Percentiles rank a stretch among this genome's conserved stretches.
These are phyloP conservation scores for Neoscytalidium dimidiatum DNA, from an alignment of 2,329 filamentous ascomycete species.

Conservation along the genomic window DNA sequence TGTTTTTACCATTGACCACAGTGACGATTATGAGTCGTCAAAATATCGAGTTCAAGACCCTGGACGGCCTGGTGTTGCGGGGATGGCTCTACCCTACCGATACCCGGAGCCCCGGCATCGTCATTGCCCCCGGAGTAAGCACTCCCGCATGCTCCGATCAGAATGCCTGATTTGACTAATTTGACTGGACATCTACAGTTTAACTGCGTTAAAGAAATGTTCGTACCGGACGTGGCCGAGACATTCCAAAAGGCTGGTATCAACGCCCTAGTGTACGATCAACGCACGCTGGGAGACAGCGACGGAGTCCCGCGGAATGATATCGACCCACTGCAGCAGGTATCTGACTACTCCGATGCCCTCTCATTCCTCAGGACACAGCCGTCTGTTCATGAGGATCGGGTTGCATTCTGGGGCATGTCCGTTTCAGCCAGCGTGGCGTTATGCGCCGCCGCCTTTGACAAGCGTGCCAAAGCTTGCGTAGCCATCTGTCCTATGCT, in stretches of 20 bases:
- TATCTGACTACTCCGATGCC: slow-evolving; percentile 39
- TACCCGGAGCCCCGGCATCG: slow-evolving; percentile 28
- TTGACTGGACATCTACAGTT: slow-evolving; percentile 24
- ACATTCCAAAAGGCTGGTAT: slow-evolving; percentile 37
- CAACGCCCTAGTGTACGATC: slow-evolving; percentile 41
- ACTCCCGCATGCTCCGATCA: background rate
- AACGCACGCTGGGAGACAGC: slow-evolving; percentile 38
- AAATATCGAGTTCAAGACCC: slow-evolving; percentile 41
- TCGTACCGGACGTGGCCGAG: slow-evolving; percentile 35
- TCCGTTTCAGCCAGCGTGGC: slow-evolving; percentile 34
- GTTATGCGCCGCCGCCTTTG: slow-evolving; percentile 32
- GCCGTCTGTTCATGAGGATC: slow-evolving; percentile 30
- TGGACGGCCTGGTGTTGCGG: slow-evolving; percentile 43
- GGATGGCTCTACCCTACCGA: slow-evolving; percentile 40
- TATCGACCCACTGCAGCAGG: slow-evolving; percentile 36
- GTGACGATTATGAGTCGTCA: background rate
- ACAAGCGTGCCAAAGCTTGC: slow-evolving; percentile 30
- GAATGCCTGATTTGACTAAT: slow-evolving; percentile 10
- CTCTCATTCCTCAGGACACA: slow-evolving; percentile 35
- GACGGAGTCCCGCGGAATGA: slow-evolving; percentile 43
- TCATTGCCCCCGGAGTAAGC: slow-evolving; percentile 30
- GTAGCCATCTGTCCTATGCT: slow-evolving; percentile 30
- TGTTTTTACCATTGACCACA: too few relatives aligned
- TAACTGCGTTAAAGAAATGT: slow-evolving; percentile 35
- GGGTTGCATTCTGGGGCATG: slow-evolving; percentile 41